Base-by-base conservation (phyloP, 2,329 filamentous ascomycete genomes). In the Xylaria digitata region DNA sequence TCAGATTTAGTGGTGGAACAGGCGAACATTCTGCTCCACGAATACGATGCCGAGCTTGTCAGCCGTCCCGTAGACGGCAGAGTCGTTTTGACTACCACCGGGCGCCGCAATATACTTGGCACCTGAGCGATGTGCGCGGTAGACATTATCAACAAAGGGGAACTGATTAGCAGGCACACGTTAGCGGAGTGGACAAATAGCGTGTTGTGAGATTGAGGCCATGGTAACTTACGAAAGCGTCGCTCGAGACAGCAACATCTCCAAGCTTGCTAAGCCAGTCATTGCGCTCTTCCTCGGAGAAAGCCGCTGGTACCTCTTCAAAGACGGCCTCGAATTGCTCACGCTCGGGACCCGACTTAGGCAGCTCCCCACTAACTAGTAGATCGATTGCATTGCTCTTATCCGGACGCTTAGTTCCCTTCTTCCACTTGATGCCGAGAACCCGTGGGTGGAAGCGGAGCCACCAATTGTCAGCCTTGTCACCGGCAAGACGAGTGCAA, bases 391-490 rank as follows among this genome's bases (percentile, higher is more conserved):
- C 95, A 80, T 99, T 99, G 85, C 92, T 96, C 89, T 98, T 99
- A 80, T 97, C 95, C 53, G 96, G 88, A 65, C 96, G 90, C 89
- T 98, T 98, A 78, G 92, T 93, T 75, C 96, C 95, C 84, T 96
- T 95, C 87, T 97, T 97, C 93, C 94, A 99, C 84, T 95, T 92
- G 79, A 99, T 91, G 77, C 84, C 86, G 56, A 98, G 86, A 13
- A 96, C 92, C 60, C 93, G 91, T 74, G 93, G 90, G 84, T 97
- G 92, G 89, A 98, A 98, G 76, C 96, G 92, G 86, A 99, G 92
- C 96, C 95, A 99, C 95, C 95, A 98, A 86, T 97, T 97, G 82
- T 99, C 96, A 55, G 94, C 93, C 86, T 99, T 99, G 85, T 98
- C 95, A 67, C 96, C 96, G 11, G 96, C 96, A 58, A 99, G 89